Conservation (phyloP, 306 rosid genomes). For the Citrullus mucosospermus region DNA sequence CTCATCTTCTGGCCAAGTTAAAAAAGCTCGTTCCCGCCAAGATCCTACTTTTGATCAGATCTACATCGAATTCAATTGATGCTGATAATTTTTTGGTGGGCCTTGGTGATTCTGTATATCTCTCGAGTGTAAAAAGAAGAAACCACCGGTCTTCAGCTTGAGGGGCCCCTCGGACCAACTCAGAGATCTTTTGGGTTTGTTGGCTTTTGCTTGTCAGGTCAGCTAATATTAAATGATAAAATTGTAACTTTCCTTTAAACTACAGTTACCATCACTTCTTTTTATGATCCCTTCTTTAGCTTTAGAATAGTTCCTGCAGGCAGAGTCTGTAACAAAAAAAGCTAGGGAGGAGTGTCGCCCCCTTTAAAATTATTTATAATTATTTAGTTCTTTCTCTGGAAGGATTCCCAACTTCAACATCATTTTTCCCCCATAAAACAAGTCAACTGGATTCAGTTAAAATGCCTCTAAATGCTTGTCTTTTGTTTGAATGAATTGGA, state of each 20-base stretch:
- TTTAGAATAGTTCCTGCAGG: constrained; percentile 13
- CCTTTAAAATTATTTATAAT: neutral
- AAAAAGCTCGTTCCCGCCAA: neutral
- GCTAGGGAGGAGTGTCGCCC: neutral
- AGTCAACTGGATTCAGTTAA: neutral
- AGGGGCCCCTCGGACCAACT: neutral
- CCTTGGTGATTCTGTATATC: constrained; percentile 7
- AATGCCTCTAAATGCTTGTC: neutral
- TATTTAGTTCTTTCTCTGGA: neutral
- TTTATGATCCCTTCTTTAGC: constrained; percentile 14
- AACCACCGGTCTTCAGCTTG: neutral
- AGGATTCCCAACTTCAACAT: neutral
- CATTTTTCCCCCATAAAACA: no score
- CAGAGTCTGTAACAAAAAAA: neutral
- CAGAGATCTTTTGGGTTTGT: neutral
- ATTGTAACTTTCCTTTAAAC: constrained; percentile 19
- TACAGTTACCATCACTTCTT: constrained; percentile 15
- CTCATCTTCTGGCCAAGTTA: neutral
- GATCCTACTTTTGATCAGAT: neutral
- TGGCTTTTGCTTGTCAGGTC: constrained; percentile 1
- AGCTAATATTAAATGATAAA: constrained; percentile 7
- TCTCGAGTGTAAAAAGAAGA: constrained; percentile 1
- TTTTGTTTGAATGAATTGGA: neutral
- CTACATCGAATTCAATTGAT: neutral
- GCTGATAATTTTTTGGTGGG: constrained; percentile 4